phyloP scores from a whole-genome alignment of 2,329 filamentous ascomycete species.

The Ascochyta pisi region DNA sequence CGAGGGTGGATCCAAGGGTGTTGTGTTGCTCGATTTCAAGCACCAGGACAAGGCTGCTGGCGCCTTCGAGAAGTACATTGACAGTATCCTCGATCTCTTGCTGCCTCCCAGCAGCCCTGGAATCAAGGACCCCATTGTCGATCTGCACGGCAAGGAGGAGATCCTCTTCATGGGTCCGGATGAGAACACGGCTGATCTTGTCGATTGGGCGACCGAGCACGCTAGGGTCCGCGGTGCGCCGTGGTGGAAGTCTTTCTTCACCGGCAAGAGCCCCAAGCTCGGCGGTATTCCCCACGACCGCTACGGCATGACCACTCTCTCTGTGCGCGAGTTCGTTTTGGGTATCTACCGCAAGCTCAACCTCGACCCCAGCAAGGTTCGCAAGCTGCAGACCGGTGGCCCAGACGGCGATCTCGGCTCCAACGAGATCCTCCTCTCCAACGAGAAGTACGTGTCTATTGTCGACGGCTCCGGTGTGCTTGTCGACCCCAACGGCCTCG shows the following conservation, averaged over 20 bases:
- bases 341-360: constrained; percentile 97
- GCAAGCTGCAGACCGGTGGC: constrained; percentile 96
- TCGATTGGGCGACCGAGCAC: constrained; percentile 98
- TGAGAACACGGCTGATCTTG: constrained; percentile 96
- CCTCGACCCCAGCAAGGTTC: constrained; percentile 82
- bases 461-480: constrained; percentile 97
- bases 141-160: constrained; percentile 92
- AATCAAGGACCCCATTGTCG: constrained; percentile 98
- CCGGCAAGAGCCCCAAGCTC: constrained; percentile 93
- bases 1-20: constrained; percentile 96
- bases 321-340: constrained; percentile 92
- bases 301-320: constrained; percentile 98
- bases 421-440: constrained; percentile 95
- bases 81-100: constrained; percentile 94
- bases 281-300: constrained; percentile 95
- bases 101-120: constrained; percentile 88
- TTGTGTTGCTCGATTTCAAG: constrained; percentile 90
- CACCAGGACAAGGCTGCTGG: constrained; percentile 92
- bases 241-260: constrained; percentile 99
- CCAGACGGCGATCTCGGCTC: constrained; percentile 96
- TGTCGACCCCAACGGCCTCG: constrained; percentile 87
- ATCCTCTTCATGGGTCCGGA: constrained; percentile 99
- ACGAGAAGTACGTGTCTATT: constrained; percentile 93
- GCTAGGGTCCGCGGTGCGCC: constrained; percentile 84
- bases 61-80: constrained; percentile 99